Evolutionary conservation across 371 early-diverging fungal genomes (phyloP), one percentile per base, ranked within the genome.

Genomic region (Mucor ambiguus): DNA sequence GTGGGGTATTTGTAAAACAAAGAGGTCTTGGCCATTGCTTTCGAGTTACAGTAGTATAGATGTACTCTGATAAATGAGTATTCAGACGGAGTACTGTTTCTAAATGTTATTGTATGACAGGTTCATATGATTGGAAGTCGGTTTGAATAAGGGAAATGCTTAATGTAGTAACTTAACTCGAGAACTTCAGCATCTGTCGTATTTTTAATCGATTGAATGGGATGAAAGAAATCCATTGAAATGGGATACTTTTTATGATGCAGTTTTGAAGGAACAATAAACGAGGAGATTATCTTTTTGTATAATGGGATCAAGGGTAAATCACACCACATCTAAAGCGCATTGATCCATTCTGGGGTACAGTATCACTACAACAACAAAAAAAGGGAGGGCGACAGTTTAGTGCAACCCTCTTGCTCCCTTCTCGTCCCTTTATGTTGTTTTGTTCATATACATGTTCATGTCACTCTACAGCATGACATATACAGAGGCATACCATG

Each of bases 81-180:
- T 52, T 52, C 14, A 28, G 26, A 52, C 52, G 52, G 52, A 52
- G 52, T 16, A 52, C 2, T 14, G 28, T 16, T 52, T 28, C 28
- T 26, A 11, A 26, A 28, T 52, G 28, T 52, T 52, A 52, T 12
- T 52, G 52, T 52, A 52, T 52, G 52, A 52, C 52, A 52, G 28
- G 52, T 26, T 14, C 52, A 52, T 52, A 52, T 52, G 52, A 52
- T 52, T 28, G 52, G 52, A 52, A 28, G 28, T 52, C 52, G 28
- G 28, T 52, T 49, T 52, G 28, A 28, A 52, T 0, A 52, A 52
- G 52, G 26, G 14, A 52, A 28, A 52, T 52, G 52, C 28, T 52
- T 52, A 28, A 46, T 46, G 26, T 26, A 16, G 52, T 24, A 52
- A 52, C 24, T 26, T 12, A 16, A 12, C 52, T 28, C 28, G 52